Evolutionary conservation across 768 basidiomycete genomes (phyloP), one percentile per base, ranked within the genome.

Genomic region (Hortiboletus campestris): DNA sequence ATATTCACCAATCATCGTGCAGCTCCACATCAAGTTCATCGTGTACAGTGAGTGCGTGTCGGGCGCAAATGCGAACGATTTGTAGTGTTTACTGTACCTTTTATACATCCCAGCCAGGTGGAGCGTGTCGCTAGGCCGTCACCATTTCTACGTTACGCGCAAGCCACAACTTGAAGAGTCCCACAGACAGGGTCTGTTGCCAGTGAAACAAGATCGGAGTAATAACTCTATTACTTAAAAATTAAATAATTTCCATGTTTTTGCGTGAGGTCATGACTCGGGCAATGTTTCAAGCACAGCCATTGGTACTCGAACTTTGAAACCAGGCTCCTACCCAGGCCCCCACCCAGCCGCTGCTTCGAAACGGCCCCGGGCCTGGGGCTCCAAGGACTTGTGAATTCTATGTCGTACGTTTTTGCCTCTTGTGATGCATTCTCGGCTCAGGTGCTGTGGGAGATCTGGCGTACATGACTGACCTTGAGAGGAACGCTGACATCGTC

Each of bases 401-500:
- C n/a, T n/a, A 17, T 41, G 2, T 22, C 19, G n/a, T 19, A 32
- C 19, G 1, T 10, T 47, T 43, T 46, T 49, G 3, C 16, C 35
- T 20, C 20, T 48, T n/a, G 10, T 22, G 36, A 57, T 31, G 1
- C 39, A 43, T 41, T 28, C 9, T 32, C 9, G 36, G 22, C 28
- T 16, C 29, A 82, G 82, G 79, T 55, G 69, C 83, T 39, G 69
- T 77, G 3, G 80, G 78, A 17, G 86, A 87, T n/a, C n/a, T n/a
- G 63, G 82, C 83, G 1, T 88, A 81, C 63, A 86, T 86, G 85
- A 86, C 82, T 1, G 85, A 85, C 4, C 62, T 86, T 7, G 85
- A 88, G 56, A 68, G 78, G 31, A 84, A 84, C 56, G 75, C 77
- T 3, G 83, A 86, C 66, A 80, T 80, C 63, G 83, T 85, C 7